Base-by-base conservation (phyloP, 2,329 filamentous ascomycete species). In the Exophiala dermatitidis region DNA sequence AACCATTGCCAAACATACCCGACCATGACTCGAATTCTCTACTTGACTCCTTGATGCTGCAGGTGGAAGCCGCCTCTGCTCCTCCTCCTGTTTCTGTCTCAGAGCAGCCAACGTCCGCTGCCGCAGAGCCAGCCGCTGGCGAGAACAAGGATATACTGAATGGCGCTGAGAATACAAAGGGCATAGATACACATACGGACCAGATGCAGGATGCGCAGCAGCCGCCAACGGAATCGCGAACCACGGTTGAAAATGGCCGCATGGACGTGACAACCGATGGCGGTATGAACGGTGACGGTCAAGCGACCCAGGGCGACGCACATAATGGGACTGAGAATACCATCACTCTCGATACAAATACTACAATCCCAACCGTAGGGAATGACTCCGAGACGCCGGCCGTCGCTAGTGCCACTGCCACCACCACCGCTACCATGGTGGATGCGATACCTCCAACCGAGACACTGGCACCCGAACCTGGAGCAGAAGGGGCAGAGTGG, bases 401-500 rank as follows among this genome's bases (percentile, higher is more conserved):
- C 28, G 32, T 30, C 32, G 34, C 50, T 9, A 6, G 28, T 42
- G 42, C 41, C 9, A 26, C 29, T 31, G 44, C 44, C 28, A 29
- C 26, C 32, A 29, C 50, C 5, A 6, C 34, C 34, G 42, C 41
- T 7, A 26, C 29, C 26, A 9, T 46, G n/a, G 47, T 46, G 26
- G 46, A 57, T n/a, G 48, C 40, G 6, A 45, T 47, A 38, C 42
- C 54, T 4, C 9, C 55, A 10, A 31, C 44, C 7, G 41, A 48
- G 29, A 32, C 43, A 5, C 49, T 30, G n/a, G 46, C 26, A 43
- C 46, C 55, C 4, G 64, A 74, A 60, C 72, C 74, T 48, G 72
- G 69, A 32, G 72, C 75, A 43, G 69, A 74, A 49, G 75, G 85
- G 42, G 84, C 86, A 2, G 90, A 96, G 68, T 97, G 89, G 88